Evolutionary conservation across 306 rosid genomes (phyloP), one percentile per base, ranked within the genome.

Genomic region (Pterocarpus santalinus): DNA sequence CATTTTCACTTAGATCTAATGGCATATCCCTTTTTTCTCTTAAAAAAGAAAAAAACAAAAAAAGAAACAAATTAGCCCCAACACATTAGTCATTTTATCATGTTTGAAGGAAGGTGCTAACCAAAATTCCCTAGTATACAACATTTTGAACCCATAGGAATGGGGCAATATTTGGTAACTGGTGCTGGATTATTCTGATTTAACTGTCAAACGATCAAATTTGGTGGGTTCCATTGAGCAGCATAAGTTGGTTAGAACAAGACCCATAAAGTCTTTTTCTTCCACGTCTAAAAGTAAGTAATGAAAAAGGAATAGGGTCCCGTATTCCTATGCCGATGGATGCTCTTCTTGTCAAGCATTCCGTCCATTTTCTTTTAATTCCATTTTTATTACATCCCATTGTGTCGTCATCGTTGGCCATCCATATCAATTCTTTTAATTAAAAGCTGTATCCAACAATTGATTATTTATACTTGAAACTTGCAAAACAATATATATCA

Each of bases 361-460:
- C 65, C 46, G 7, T 13, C 52, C 55, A 32, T 1, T 66, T 62
- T 35, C 60, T 41, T 22, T 35, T 11, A 32, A 3, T 33, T 17
- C 56, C 17, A 12, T 57, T 69, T 15, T 7, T 34, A 4, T 64
- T 36, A 47, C 66, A 41, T 39, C 75, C 39, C 52, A 58, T 16
- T n/a, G 30, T 46, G 83, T 79, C 81, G 65, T 38, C 35, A 30
- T 57, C 36, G 56, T 52, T 81, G 15, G 51, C 79, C 69, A 64
- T 79, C 81, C 49, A 32, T 61, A 41, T 76, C 76, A 75, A 62
- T 75, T 67, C 69, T 75, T 84, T 83, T 69, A 66, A 38, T 8
- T 67, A 80, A 88, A 78, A 86, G 89, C 83, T 74, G 87, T 85
- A 68, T 83, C 44, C 70, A 90, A 81, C 91, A 80, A 84, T 71